A percentile compares a stretch with the other conserved stretches of the same genome.
phyloP scores from a whole-genome alignment of 331 rosid species.

The Malus hybrid region DNA sequence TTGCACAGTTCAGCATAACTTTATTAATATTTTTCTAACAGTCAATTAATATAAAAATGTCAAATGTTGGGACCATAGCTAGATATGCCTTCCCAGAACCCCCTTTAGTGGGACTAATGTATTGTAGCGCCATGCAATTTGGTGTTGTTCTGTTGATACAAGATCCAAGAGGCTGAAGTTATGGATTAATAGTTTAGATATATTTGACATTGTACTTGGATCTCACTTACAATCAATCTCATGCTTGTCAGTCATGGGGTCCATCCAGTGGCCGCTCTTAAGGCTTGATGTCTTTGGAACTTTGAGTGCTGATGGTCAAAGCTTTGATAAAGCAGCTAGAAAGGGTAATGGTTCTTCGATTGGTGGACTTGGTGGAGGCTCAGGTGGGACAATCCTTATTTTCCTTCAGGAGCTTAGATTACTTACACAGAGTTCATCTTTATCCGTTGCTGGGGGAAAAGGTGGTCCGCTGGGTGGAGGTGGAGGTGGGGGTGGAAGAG shows the following conservation, averaged over 20 bases:
- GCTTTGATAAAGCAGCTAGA: slow-evolving; percentile 48
- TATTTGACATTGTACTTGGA: slow-evolving; percentile 8
- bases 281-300: slow-evolving; percentile 72
- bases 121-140: slow-evolving; percentile 1
- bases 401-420: slow-evolving; percentile 83
- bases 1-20: neutral
- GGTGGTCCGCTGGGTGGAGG: slow-evolving; percentile 95
- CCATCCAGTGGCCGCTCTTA: slow-evolving; percentile 90
- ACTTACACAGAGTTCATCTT: slow-evolving; percentile 63
- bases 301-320: slow-evolving; percentile 87
- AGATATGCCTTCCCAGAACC: neutral
- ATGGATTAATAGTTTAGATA: neutral
- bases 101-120: neutral
- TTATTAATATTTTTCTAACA: neutral
- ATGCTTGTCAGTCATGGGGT: slow-evolving; percentile 73
- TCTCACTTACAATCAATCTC: slow-evolving; percentile 11
- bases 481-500: slow-evolving; percentile 99
- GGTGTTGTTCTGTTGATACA: neutral
- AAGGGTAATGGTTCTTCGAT: slow-evolving; percentile 51
- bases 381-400: slow-evolving; percentile 96
- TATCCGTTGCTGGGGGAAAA: slow-evolving; percentile 77
- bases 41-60: neutral
- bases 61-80: neutral
- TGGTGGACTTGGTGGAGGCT: slow-evolving; percentile 97
- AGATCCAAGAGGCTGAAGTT: neutral